These are phyloP conservation scores for Scenedesmus sp. DNA, from an alignment of 163 green algal species.

Conservation along the genomic window DNA sequence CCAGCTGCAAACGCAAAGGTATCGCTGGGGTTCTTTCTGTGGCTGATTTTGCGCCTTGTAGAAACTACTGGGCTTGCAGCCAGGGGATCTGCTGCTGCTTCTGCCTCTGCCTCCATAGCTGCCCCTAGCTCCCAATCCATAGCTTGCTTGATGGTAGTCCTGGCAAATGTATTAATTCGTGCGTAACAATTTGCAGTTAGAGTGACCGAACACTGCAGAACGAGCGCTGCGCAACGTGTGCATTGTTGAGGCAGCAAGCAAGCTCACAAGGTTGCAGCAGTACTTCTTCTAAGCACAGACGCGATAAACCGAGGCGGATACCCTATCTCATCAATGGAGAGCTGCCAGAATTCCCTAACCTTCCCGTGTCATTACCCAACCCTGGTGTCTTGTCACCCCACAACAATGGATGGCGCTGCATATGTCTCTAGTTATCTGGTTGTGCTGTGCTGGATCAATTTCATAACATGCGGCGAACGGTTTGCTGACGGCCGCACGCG, in stretches of 20 bases:
- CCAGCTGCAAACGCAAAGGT: conserved; percentile 55
- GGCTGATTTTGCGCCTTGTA: conserved; percentile 37
- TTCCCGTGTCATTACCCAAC: not conserved
- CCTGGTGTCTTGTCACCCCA: not conserved
- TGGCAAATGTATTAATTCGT: no score
- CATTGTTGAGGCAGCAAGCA: not conserved
- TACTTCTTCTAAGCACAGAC: not conserved
- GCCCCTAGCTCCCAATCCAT: conserved; percentile 23
- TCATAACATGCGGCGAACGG: not conserved
- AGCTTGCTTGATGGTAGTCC: not conserved
- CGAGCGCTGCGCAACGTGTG: not conserved
- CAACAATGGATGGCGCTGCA: no score
- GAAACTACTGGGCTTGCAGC: not conserved
- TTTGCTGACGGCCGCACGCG: not conserved
- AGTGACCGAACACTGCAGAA: not conserved
- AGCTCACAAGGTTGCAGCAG: not conserved
- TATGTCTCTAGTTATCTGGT: not conserved
- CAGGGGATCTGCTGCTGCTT: not conserved
- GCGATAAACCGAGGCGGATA: not conserved
- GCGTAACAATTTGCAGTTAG: no score
- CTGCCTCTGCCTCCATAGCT: conserved; percentile 7
- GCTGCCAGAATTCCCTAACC: not conserved
- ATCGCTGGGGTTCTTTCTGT: conserved; percentile 45
- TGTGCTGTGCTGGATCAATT: not conserved
- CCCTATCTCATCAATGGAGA: not conserved